A percentile compares a stretch with the other conserved stretches of the same genome.
phyloP scores from a whole-genome alignment of 768 basidiomycete species.

The Podaxis sp. region DNA sequence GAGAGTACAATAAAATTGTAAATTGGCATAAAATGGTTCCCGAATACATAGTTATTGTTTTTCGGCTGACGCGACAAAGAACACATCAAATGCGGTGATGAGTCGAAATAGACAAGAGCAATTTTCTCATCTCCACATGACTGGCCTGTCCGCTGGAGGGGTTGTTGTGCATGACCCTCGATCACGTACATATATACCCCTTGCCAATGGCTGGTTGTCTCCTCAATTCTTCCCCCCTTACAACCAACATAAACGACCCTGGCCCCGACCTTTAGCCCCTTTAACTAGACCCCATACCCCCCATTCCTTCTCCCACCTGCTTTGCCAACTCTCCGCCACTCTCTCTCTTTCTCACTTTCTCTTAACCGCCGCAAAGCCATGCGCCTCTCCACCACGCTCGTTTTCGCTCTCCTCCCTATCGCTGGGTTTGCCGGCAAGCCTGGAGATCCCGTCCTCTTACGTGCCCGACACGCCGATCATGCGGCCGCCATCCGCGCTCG shows the following conservation, averaged over 20 bases:
- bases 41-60: too few species aligned
- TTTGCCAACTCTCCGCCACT: not conserved
- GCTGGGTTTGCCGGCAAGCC: constrained; percentile 10
- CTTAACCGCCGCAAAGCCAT: not conserved
- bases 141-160: not conserved
- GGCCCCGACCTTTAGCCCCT: not conserved
- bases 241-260: not conserved
- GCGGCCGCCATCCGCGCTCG: not conserved
- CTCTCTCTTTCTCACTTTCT: not conserved
- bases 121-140: not conserved
- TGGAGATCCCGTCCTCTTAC: not conserved
- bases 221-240: not conserved
- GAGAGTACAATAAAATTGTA: too few species aligned
- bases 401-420: constrained; percentile 9
- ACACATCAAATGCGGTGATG: too few species aligned
- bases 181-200: not conserved
- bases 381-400: constrained; percentile 7
- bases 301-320: not conserved
- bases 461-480: not conserved
- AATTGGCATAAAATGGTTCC: too few species aligned
- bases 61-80: too few species aligned
- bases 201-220: not conserved
- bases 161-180: not conserved
- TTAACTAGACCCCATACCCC: not conserved
- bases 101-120: too few species aligned